A percentile compares a stretch with the other conserved stretches of the same genome.
These are phyloP conservation scores for Agrocybe chaxingu DNA, from an alignment of 768 basidiomycete genomes.

Conservation along the genomic window DNA sequence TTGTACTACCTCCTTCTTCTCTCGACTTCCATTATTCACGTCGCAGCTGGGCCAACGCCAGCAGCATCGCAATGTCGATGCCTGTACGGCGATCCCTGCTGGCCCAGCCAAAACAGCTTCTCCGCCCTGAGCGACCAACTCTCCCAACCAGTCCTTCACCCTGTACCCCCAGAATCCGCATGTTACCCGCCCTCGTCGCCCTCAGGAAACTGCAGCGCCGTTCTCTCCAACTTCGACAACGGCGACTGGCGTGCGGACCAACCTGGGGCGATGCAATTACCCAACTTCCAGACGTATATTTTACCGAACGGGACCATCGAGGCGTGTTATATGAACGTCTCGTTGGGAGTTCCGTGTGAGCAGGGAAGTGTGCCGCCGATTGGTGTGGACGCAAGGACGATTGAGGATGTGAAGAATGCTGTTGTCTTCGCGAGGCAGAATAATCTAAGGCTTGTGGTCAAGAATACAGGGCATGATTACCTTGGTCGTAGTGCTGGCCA, in stretches of 20 bases:
- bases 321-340: constrained; percentile 12
- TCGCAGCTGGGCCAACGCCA: no score
- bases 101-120: constrained; percentile 34
- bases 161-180: constrained; percentile 32
- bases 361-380: constrained; percentile 39
- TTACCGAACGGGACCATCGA: constrained; percentile 41
- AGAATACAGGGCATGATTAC: constrained; percentile 37
- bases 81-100: constrained; percentile 35
- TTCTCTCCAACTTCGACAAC: constrained; percentile 22
- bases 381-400: constrained; percentile 36
- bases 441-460: constrained; percentile 32
- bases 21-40: no score
- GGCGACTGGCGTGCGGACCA: constrained; percentile 37
- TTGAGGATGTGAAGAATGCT: constrained; percentile 33
- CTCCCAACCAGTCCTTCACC: constrained; percentile 25
- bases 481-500: constrained; percentile 28
- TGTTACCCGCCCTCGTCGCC: constrained; percentile 36
- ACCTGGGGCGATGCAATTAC: constrained; percentile 34
- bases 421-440: constrained; percentile 30
- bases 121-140: constrained; percentile 25
- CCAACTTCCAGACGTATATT: constrained; percentile 23
- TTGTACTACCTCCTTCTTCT: no score
- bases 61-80: constrained; percentile 25
- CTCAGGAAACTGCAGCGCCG: constrained; percentile 33
- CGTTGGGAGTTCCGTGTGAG: constrained; percentile 32